phyloP scores from a whole-genome alignment of 75 land plant genomes.

The Pseudotsuga menziesii region DNA sequence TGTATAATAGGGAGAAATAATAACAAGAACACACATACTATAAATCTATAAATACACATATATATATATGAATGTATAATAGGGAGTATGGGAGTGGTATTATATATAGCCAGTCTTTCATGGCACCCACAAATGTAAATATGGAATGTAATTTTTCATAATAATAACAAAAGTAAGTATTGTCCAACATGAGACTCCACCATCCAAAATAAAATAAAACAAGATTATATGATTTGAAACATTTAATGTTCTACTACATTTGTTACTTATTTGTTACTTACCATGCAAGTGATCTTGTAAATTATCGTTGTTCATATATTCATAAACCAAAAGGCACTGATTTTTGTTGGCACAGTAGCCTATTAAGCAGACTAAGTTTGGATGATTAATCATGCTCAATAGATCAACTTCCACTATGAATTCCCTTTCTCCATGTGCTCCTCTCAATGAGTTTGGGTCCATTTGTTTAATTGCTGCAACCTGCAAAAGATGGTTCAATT shows the following conservation, averaged over 20 bases:
- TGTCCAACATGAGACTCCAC: no score
- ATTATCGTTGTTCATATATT: constrained; percentile 83
- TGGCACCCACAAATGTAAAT: no score
- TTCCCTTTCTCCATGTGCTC: constrained; percentile 87
- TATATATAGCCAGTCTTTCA: no score
- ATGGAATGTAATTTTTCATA: no score
- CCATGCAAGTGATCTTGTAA: constrained; percentile 89
- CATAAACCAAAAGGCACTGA: constrained; percentile 82
- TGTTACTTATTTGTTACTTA: no score
- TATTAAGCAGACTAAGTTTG: constrained; percentile 72
- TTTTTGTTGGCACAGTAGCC: constrained; percentile 93
- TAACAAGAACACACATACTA: neutral
- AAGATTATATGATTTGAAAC: neutral
- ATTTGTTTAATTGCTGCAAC: constrained; percentile 92
- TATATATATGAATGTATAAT: no score
- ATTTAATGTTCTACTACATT: neutral
- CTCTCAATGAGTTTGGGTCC: constrained; percentile 57
- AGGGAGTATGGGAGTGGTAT: no score
- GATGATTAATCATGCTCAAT: constrained; percentile 72
- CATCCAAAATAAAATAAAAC: neutral
- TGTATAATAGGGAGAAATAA: neutral
- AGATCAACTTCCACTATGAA: constrained; percentile 94
- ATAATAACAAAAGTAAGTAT: no score
- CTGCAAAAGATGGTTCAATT: constrained; percentile 19
- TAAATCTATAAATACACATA: neutral